Base-by-base conservation (phyloP, 495 filamentous ascomycete genomes). In the Trichodelitschia bisporula region DNA sequence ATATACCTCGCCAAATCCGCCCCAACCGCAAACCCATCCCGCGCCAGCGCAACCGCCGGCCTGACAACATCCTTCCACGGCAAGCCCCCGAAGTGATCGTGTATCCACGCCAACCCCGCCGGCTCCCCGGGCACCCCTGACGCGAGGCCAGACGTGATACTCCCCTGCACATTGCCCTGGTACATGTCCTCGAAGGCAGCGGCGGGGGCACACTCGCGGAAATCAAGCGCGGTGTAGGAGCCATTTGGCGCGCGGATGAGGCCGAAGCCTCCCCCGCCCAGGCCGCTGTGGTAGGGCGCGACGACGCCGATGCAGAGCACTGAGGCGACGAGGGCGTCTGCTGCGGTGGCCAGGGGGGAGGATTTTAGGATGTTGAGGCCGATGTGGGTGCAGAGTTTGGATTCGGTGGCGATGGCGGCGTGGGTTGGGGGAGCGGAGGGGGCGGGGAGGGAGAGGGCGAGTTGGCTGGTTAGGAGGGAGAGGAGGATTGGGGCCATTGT, bases 401-500 rank as follows among this genome's bases (percentile, higher is more conserved):
- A 80, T 45, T 89, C 77, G 20, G 66, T 72, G 1, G 80, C 75
- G n/a, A 84, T 72, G 23, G 76, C 80, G n/a, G n/a, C n/a, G n/a
- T n/a, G n/a, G n/a, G n/a, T n/a, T n/a, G n/a, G n/a, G n/a, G n/a
- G n/a, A n/a, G n/a, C n/a, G n/a, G n/a, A n/a, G n/a, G n/a, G n/a
- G n/a, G n/a, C n/a, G n/a, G n/a, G n/a, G n/a, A n/a, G n/a, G n/a
- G n/a, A n/a, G n/a, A n/a, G n/a, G n/a, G n/a, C n/a, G n/a, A n/a
- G n/a, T n/a, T n/a, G n/a, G n/a, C n/a, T n/a, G n/a, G n/a, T n/a
- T n/a, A n/a, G n/a, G n/a, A n/a, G n/a, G n/a, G n/a, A n/a, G n/a
- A n/a, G n/a, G n/a, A n/a, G n/a, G n/a, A n/a, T n/a, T n/a, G n/a
- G n/a, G n/a, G n/a, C n/a, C n/a, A n/a, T n/a, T n/a, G n/a, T n/a